A percentile compares a stretch with the other conserved stretches of the same genome.
Conservation (phyloP, 768 basidiomycete species). For the Gelatoporia subvermispora region DNA sequence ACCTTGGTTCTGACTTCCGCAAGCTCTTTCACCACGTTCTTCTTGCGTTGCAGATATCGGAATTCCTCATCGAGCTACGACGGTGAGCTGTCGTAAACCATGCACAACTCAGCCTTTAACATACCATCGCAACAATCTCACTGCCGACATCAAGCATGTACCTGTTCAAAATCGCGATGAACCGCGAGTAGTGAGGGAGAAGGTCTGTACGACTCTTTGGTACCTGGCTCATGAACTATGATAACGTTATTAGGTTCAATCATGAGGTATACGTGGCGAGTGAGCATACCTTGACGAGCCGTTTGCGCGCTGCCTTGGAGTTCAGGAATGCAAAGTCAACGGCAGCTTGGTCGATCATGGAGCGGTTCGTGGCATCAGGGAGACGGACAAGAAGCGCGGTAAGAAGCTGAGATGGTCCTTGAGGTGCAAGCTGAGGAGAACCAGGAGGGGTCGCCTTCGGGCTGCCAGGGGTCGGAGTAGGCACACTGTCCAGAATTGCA, state of each 20-base stretch:
- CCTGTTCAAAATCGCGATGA: constrained; percentile 81
- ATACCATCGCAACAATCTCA: constrained; percentile 74
- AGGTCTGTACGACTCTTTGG: constrained; percentile 88
- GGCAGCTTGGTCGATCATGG: constrained; percentile 87
- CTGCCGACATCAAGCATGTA: constrained; percentile 93
- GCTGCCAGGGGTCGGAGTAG: constrained; percentile 66
- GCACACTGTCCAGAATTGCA: constrained; percentile 21
- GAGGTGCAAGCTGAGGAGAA: constrained; percentile 68
- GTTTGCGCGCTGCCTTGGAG: constrained; percentile 91
- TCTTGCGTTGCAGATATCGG: constrained; percentile 90
- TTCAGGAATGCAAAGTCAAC: constrained; percentile 96
- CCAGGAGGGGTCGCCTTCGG: constrained; percentile 54
- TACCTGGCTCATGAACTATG: constrained; percentile 74
- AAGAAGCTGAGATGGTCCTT: constrained; percentile 90
- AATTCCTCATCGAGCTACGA: constrained; percentile 92
- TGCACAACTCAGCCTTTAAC: neutral
- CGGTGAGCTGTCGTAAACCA: too few species aligned
- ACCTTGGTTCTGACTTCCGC: constrained; percentile 84
- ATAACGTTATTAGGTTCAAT: neutral
- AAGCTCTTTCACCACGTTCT: constrained; percentile 87
- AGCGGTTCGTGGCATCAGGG: constrained; percentile 90
- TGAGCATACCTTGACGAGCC: constrained; percentile 69
- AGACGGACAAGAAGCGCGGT: constrained; percentile 86
- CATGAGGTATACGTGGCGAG: neutral
- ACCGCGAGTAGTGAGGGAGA: constrained; percentile 86